Evolutionary conservation across 2,329 filamentous ascomycete species (phyloP), one percentile per base, ranked within the genome.

Genomic region (Pseudogymnoascus sp.): DNA sequence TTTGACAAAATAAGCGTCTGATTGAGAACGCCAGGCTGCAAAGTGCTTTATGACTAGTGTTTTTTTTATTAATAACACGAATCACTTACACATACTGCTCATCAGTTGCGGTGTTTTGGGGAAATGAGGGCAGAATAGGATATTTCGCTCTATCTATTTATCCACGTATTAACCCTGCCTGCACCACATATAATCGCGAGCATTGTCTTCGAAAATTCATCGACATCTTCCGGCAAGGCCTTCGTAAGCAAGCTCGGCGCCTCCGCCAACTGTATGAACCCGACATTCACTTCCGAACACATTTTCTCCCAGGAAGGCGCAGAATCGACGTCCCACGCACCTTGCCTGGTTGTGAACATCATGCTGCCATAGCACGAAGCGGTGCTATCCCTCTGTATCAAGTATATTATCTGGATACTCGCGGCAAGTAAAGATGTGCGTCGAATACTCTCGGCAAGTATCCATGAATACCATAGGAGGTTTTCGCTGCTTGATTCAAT

Each of bases 401-500:
- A 39, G 36, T 68, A 69, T 3, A 65, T 60, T 9, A 64, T 62
- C 30, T 67, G 59, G 2, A 69, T 61, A n/a, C 65, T 61, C 22
- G 63, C 62, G 2, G 63, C 65, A 6, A 71, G 38, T 20, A 68
- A 60, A 65, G 69, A 72, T 0, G 69, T 71, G 8, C 71, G 67
- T 5, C 71, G 64, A n/a, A 71, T 60, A 20, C 66, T 68, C 60
- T 73, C 71, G 2, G 70, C 64, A 1, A 73, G 57, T 18, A 73
- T 67, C 71, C 71, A 73, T 3, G 69, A 65, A 33, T 71, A 65
- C 70, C 70, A 72, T 0, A 68, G 47, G 1, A 70, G 58, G 1
- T 69, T 65, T 2, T 60, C 65, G 18, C 66, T 61, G 6, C 58
- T 30, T 15, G 41, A 15, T 64, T 64, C 1, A 63, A 65, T n/a